Evolutionary conservation across 345 rosid species (phyloP).

Genomic region (Noccaea bulbosa): DNA sequence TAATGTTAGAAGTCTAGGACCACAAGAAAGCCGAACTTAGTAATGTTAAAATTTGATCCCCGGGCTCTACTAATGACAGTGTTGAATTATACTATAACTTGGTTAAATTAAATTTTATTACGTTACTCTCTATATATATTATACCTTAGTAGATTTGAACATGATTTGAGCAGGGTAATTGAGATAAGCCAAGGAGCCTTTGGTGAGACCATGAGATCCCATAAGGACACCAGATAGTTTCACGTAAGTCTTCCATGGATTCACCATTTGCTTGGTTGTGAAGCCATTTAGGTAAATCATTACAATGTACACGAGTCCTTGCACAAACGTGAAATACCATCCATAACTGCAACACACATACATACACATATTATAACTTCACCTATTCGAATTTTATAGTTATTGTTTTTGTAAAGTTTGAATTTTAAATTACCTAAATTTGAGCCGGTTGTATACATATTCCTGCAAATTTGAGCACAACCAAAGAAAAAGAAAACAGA

Average conservation of each 20-base stretch:
- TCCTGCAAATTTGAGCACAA: slow-evolving; percentile 51
- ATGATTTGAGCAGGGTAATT: slow-evolving; percentile 92
- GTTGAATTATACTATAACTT: not conserved
- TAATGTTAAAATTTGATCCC: no score
- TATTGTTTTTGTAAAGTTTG: not conserved
- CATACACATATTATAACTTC: not conserved
- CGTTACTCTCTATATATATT: no score
- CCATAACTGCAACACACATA: slow-evolving; percentile 63
- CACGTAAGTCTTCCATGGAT: slow-evolving; percentile 83
- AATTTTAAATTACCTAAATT: slow-evolving; percentile 62
- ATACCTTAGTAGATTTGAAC: slow-evolving; percentile 95
- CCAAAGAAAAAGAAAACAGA: not conserved
- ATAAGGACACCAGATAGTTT: slow-evolving; percentile 81
- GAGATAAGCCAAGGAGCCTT: slow-evolving; percentile 84
- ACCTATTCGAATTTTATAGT: not conserved
- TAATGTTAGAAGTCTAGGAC: slow-evolving; percentile 3
- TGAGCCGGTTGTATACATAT: slow-evolving; percentile 89
- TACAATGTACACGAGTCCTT: slow-evolving; percentile 78
- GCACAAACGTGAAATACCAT: slow-evolving; percentile 90
- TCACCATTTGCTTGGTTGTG: slow-evolving; percentile 82
- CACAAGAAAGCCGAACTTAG: not conserved
- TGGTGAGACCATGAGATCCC: slow-evolving; percentile 90
- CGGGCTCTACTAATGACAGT: not conserved
- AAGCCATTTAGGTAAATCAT: slow-evolving; percentile 78
- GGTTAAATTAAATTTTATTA: not conserved